phyloP scores from a whole-genome alignment of 2,329 filamentous ascomycete genomes.

The Aspergillus sp. region DNA sequence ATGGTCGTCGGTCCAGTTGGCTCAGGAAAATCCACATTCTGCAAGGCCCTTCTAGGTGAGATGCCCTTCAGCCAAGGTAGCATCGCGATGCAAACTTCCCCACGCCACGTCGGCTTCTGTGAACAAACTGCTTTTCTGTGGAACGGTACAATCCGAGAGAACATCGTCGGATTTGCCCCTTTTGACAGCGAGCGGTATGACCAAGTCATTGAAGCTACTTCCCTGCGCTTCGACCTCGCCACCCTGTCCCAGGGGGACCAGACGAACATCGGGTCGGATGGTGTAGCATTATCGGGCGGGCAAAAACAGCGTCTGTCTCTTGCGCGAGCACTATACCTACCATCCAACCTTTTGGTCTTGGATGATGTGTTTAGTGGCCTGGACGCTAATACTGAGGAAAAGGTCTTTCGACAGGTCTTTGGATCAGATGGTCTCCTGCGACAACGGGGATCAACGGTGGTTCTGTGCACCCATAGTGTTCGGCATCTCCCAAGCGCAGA shows the following conservation, averaged over 20 bases:
- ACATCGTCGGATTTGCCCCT: slow-evolving; percentile 25
- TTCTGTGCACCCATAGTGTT: neutral
- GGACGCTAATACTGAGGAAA: neutral
- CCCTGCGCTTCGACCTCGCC: neutral
- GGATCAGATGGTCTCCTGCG: neutral
- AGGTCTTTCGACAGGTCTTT: neutral
- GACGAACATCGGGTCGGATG: neutral
- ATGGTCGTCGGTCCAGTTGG: slow-evolving; percentile 31
- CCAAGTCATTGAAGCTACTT: slow-evolving; percentile 15
- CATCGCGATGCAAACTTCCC: neutral
- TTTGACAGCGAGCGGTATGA: slow-evolving; percentile 28
- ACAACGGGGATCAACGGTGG: neutral
- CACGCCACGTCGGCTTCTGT: slow-evolving; percentile 13
- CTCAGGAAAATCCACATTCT: slow-evolving; percentile 22
- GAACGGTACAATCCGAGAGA: slow-evolving; percentile 15
- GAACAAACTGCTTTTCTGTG: slow-evolving; percentile 19
- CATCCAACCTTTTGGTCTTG: neutral
- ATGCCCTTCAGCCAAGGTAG: slow-evolving; percentile 4
- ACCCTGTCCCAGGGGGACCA: neutral
- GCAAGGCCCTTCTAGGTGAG: slow-evolving; percentile 22
- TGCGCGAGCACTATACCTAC: neutral
- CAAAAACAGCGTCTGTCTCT: slow-evolving; percentile 1
- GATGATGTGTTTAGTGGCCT: neutral
- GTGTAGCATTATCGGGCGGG: neutral
- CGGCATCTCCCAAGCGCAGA: neutral